A percentile compares a stretch with the other conserved stretches of the same genome.
phyloP scores from a whole-genome alignment of 2,329 filamentous ascomycete species.

The Hymenoscyphus linearis region DNA sequence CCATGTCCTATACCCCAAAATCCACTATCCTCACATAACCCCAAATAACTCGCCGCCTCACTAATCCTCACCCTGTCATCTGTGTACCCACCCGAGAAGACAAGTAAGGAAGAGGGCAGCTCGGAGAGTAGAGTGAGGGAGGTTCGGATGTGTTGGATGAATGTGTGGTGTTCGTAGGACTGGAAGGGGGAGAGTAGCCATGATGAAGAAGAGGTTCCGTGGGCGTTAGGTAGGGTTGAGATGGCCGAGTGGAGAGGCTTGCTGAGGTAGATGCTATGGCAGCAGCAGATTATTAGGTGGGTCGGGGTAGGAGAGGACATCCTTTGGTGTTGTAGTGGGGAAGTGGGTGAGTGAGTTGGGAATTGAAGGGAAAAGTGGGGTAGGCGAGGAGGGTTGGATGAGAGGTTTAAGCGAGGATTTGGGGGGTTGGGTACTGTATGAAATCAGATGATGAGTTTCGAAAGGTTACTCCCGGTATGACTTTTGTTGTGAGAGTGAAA shows the following conservation, averaged over 20 bases:
- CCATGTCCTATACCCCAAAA: constrained; percentile 37
- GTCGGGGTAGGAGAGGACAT: constrained; percentile 6
- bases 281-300: constrained; percentile 74
- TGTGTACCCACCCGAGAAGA: constrained; percentile 38
- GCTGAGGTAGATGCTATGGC: constrained; percentile 67
- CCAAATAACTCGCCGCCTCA: constrained; percentile 60
- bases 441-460: too few relatives aligned
- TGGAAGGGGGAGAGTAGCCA: constrained; percentile 78
- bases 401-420: too few relatives aligned
- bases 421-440: too few relatives aligned
- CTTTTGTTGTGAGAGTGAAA: too few relatives aligned
- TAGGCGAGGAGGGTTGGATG: too few relatives aligned
- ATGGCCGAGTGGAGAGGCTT: not conserved
- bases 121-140: constrained; percentile 51
- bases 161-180: constrained; percentile 70
- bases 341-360: not conserved
- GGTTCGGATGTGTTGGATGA: constrained; percentile 66
- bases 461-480: too few relatives aligned
- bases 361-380: too few relatives aligned
- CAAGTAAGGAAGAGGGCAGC: constrained; percentile 30
- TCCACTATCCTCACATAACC: constrained; percentile 39
- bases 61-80: constrained; percentile 49
- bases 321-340: not conserved
- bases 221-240: constrained; percentile 45
- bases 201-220: constrained; percentile 43